phyloP scores from a whole-genome alignment of 140 eudicot species.

The Erigeron philadelphicus region DNA sequence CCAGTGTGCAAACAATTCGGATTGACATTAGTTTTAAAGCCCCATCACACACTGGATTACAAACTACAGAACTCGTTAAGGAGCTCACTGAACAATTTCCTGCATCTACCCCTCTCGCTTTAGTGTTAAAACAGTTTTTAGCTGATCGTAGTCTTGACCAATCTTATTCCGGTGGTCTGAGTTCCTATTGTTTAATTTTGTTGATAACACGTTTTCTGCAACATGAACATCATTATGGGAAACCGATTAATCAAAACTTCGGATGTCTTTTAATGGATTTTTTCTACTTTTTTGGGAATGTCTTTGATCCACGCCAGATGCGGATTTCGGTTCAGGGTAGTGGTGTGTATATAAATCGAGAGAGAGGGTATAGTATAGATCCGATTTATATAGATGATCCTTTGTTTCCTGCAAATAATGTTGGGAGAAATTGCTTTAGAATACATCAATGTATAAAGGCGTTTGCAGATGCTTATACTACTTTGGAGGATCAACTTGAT shows the following conservation, averaged over 20 bases:
- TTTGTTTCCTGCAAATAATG: constrained; percentile 84
- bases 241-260: constrained; percentile 64
- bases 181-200: constrained; percentile 78
- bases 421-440: constrained; percentile 88
- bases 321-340: constrained; percentile 89
- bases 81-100: constrained; percentile 85
- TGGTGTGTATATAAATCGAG: constrained; percentile 82
- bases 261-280: constrained; percentile 94
- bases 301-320: constrained; percentile 95
- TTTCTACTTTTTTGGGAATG: constrained; percentile 87
- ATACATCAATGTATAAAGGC: constrained; percentile 97
- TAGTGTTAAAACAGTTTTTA: constrained; percentile 81
- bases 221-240: constrained; percentile 88
- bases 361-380: constrained; percentile 83
- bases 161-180: constrained; percentile 93
- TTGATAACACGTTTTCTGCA: constrained; percentile 87
- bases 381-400: constrained; percentile 95
- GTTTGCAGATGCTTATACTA: constrained; percentile 38
- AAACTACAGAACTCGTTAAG: constrained; percentile 89
- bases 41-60: constrained; percentile 87
- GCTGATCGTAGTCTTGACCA: constrained; percentile 96
- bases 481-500: constrained; percentile 53
- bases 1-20: constrained; percentile 53
- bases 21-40: constrained; percentile 90
- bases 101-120: constrained; percentile 76